Conservation (phyloP, 1,284 basidiomycete species). For the Volvariella surrecta region DNA sequence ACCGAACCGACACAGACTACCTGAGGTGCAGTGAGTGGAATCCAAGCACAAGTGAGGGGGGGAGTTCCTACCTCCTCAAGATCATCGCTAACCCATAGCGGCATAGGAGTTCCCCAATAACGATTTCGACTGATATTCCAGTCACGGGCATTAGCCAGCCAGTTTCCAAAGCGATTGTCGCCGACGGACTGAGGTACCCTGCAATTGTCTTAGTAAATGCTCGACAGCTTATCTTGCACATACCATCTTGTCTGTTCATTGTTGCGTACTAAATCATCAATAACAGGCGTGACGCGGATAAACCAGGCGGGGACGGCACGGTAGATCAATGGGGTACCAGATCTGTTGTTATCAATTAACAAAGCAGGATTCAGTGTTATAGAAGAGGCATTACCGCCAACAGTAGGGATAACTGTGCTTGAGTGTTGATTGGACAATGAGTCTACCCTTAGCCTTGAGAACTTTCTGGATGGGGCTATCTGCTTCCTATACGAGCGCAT, state of each 20-base stretch:
- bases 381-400: conserved; percentile 64
- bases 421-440: conserved; percentile 84
- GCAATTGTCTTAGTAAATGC: conserved; percentile 4
- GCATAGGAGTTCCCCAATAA: conserved; percentile 99
- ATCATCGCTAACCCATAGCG: conserved; percentile 94
- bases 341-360: conserved; percentile 37
- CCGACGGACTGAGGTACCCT: conserved; percentile 91
- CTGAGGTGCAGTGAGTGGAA: conserved; percentile 27
- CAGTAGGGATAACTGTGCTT: conserved; percentile 97
- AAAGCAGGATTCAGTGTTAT: neutral
- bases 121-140: conserved; percentile 99
- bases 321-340: conserved; percentile 93
- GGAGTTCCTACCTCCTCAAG: conserved; percentile 68
- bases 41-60: neutral
- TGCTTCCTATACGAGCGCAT: conserved; percentile 50
- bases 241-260: conserved; percentile 91
- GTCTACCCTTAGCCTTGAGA: conserved; percentile 80
- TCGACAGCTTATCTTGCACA: conserved; percentile 12
- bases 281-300: conserved; percentile 80
- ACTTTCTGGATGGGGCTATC: conserved; percentile 94
- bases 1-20: conserved; percentile 87
- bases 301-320: conserved; percentile 97
- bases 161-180: conserved; percentile 93
- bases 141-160: conserved; percentile 95
- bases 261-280: conserved; percentile 84